Percentiles rank a stretch among this genome's conserved stretches.
Conservation (phyloP, 768 basidiomycete genomes). For the Zangia roseola region DNA sequence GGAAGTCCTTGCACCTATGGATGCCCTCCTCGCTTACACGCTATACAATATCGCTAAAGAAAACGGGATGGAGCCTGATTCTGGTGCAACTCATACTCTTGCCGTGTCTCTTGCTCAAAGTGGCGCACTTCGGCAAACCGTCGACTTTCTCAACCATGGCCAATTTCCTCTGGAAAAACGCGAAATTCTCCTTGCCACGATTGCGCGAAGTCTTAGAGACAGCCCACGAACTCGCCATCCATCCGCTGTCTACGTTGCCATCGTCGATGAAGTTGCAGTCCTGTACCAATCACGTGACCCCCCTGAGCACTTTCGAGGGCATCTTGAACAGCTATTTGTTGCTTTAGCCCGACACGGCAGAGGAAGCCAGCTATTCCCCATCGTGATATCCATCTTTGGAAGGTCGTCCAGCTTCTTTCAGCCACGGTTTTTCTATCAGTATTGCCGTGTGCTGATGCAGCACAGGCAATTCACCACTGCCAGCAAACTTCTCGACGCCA, state of each 20-base stretch:
- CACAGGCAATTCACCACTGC: slow-evolving; percentile 40
- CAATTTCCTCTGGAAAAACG: slow-evolving; percentile 31
- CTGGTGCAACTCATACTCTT: slow-evolving; percentile 28
- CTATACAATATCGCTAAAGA: slow-evolving; percentile 35
- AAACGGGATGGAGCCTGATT: slow-evolving; percentile 23
- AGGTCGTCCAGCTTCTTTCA: slow-evolving; percentile 40
- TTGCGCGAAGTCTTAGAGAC: slow-evolving; percentile 39
- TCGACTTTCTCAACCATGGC: slow-evolving; percentile 34
- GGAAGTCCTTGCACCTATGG: slow-evolving; percentile 22
- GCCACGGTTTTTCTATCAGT: slow-evolving; percentile 36
- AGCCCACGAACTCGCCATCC: slow-evolving; percentile 33
- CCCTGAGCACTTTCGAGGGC: slow-evolving; percentile 39
- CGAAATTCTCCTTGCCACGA: slow-evolving; percentile 38
- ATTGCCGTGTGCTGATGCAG: slow-evolving; percentile 39
- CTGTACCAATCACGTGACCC: slow-evolving; percentile 38
- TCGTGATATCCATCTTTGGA: slow-evolving; percentile 41
- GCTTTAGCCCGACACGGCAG: slow-evolving; percentile 39
- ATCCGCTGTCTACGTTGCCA: slow-evolving; percentile 26
- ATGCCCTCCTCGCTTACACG: slow-evolving; percentile 31
- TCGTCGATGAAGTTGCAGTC: slow-evolving; percentile 36
- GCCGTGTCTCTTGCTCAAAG: slow-evolving; percentile 28
- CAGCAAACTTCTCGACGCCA: slow-evolving; percentile 27
- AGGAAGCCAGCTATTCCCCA: slow-evolving; percentile 34
- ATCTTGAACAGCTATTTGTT: slow-evolving; percentile 45
- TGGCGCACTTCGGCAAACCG: slow-evolving; percentile 27